These are phyloP conservation scores for Monosporascus cannonballus DNA, from an alignment of 2,329 filamentous ascomycete genomes.

Conservation along the genomic window DNA sequence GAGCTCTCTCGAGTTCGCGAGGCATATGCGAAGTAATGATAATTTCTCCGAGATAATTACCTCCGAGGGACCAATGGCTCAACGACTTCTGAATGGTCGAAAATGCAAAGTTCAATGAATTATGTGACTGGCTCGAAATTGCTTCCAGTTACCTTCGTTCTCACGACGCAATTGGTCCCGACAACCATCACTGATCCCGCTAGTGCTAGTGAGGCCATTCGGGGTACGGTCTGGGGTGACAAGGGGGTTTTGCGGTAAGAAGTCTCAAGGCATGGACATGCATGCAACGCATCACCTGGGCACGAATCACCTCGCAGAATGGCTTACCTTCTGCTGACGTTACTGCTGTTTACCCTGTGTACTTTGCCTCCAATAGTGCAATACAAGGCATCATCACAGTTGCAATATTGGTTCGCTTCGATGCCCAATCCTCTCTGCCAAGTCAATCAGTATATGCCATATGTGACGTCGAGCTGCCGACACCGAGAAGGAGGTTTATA, in stretches of 20 bases:
- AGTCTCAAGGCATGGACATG: too few species aligned
- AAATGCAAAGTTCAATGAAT: slow-evolving; percentile 15
- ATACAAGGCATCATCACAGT: neutral
- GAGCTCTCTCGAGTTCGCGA: neutral
- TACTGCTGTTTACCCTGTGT: neutral
- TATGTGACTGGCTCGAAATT: slow-evolving; percentile 18
- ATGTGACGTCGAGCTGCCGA: neutral
- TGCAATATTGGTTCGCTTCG: neutral
- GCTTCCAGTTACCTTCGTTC: slow-evolving; percentile 8
- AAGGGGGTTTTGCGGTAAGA: neutral
- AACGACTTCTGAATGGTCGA: slow-evolving; percentile 10
- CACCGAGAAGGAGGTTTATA: neutral
- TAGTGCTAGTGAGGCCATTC: neutral
- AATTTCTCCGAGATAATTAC: too few species aligned
- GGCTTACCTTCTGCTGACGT: neutral
- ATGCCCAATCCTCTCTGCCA: neutral
- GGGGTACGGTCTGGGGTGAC: neutral
- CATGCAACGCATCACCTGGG: slow-evolving; percentile 2
- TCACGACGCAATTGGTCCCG: slow-evolving; percentile 9
- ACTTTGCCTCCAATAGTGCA: neutral
- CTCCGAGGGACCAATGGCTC: neutral
- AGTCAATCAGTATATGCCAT: neutral
- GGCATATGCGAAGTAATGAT: too few species aligned
- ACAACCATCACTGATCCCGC: slow-evolving; percentile 1
- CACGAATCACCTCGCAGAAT: slow-evolving; percentile 9